Evolutionary conservation across 345 rosid species (phyloP), one percentile per base, ranked within the genome.

Genomic region (Triadica sebifera): DNA sequence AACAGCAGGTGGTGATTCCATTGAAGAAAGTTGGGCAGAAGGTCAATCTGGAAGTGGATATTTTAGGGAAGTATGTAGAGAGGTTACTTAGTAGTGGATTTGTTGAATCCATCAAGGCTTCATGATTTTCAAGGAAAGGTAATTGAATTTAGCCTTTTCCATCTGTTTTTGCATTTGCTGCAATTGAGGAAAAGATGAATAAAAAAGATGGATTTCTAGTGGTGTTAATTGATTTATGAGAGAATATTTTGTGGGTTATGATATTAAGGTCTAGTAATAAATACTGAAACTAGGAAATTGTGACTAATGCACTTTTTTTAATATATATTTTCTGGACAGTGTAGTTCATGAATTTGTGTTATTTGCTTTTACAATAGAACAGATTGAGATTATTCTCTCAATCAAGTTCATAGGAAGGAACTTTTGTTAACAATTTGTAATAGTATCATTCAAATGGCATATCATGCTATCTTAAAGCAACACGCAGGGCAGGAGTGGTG

Each of bases 31-130:
- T 86, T 55, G 92, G 98, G 22, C 89, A 94, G 72, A 94, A 90
- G 78, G 97, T 94, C 71, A 94, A 94, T 78, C 74, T 94, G 78
- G 98, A 94, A 85, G 97, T 92, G 75, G 97, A 94, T 75, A 90
- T 94, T 59, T 83, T 94, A 79, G 98, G 93, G 59, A 94, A 94
- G 81, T 90, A 94, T 66, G 98, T 94, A 11, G 98, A 92, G 87
- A 92, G 97, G 80, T 85, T 94, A 46, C 95, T 94, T 63, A 60
- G 85, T 29, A 85, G 78, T 75, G 89, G 92, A 9, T 84, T 86
- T 69, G 85, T 79, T 15, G 88, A 86, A 38, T 85, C 89, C 4
- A 76, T 86, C 24, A 87, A 76, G 73, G 38, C 46, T 55, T 76
- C 72, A 2, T 78, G 79, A 80, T 20, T 0, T 15, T 29, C 34